Percentiles rank a stretch among this genome's conserved stretches.
phyloP scores from a whole-genome alignment of 1,139 yeast genomes.

The Yamadazyma spencermartinsiae region DNA sequence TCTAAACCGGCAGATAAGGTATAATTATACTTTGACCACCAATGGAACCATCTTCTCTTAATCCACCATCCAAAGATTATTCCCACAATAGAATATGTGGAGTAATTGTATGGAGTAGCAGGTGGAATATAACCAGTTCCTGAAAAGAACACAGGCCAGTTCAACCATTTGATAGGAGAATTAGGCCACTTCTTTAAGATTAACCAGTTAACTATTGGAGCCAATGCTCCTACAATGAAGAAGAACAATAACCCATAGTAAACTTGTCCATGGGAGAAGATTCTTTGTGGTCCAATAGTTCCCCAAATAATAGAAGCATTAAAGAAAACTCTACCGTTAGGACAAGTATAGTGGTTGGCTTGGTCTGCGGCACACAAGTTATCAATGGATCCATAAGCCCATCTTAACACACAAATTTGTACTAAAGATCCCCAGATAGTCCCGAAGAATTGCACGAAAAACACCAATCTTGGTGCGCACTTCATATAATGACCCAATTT shows the following conservation, averaged over 20 bases:
- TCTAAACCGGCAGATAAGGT: constrained; percentile 46
- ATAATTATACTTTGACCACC: constrained; percentile 48
- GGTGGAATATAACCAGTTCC: constrained; percentile 52
- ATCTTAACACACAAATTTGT: constrained; percentile 46
- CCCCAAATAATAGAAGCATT: constrained; percentile 52
- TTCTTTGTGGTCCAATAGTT: constrained; percentile 43
- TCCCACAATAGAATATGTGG: constrained; percentile 40
- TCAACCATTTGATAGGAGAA: constrained; percentile 39
- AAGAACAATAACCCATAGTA: constrained; percentile 42
- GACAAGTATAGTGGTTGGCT: constrained; percentile 41
- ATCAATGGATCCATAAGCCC: constrained; percentile 44
- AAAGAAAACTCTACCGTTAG: constrained; percentile 45
- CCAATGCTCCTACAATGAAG: constrained; percentile 39
- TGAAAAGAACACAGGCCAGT: constrained; percentile 50
- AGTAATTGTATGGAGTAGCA: constrained; percentile 46
- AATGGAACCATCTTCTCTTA: constrained; percentile 41
- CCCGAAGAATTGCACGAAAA: constrained; percentile 47
- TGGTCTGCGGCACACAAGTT: constrained; percentile 51
- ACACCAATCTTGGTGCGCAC: constrained; percentile 44
- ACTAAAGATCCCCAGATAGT: constrained; percentile 48
- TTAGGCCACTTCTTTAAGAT: constrained; percentile 19
- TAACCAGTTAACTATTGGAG: constrained; percentile 46
- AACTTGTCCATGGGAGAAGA: constrained; percentile 38
- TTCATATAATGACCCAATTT: constrained; percentile 58
- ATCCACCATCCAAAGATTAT: constrained; percentile 29